Conservation (phyloP, 1,284 basidiomycete genomes). For the Moesziomyces parantarcticus region DNA sequence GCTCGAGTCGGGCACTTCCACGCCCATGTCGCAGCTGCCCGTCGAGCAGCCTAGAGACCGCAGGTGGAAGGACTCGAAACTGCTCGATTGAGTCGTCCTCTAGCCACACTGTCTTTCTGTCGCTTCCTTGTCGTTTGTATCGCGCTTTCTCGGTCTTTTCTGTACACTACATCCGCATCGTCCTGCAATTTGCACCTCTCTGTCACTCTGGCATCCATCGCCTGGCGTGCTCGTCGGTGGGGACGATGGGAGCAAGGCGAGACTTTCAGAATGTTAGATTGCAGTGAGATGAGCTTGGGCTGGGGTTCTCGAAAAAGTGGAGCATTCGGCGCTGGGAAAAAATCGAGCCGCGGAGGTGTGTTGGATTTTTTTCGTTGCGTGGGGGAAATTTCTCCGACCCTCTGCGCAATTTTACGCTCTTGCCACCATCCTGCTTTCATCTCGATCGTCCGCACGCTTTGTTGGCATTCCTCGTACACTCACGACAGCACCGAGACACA, state of each 20-base stretch:
- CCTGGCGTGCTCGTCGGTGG: too few relatives aligned
- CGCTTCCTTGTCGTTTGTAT: neutral
- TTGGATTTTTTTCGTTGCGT: neutral
- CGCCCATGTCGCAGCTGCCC: conserved; percentile 17
- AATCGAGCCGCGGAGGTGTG: too few relatives aligned
- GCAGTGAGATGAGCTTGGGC: too few relatives aligned
- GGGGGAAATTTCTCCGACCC: conserved; percentile 1
- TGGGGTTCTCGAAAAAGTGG: conserved; percentile 4
- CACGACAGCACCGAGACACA: neutral
- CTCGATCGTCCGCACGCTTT: neutral
- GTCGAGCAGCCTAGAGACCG: conserved; percentile 12
- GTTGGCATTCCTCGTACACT: neutral
- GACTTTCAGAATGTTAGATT: neutral
- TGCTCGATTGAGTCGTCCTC: conserved; percentile 19
- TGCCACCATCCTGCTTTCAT: neutral
- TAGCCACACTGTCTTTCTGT: neutral
- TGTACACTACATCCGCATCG: conserved; percentile 13
- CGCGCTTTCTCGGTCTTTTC: too few relatives aligned
- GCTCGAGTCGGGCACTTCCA: conserved; percentile 16
- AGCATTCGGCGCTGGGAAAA: neutral
- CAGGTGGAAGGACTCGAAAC: conserved; percentile 33
- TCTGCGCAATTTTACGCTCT: neutral
- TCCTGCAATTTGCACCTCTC: neutral
- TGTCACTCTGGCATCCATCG: neutral
- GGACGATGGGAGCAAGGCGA: neutral